Conservation (phyloP, 2,329 filamentous ascomycete genomes). For the Xylogone sp. region DNA sequence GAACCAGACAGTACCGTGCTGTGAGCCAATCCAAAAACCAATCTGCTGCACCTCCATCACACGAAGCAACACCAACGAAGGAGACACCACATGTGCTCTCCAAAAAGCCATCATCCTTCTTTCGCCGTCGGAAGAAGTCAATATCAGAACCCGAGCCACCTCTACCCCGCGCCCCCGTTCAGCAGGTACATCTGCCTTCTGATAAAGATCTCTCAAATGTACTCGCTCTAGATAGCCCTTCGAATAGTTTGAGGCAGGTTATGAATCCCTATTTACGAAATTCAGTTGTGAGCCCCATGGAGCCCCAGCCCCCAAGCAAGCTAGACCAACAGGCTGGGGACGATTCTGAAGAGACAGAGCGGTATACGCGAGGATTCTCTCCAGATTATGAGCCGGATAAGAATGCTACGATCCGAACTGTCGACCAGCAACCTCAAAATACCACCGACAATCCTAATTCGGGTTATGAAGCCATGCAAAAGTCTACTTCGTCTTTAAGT, state of each 20-base stretch:
- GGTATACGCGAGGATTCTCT: slow-evolving; percentile 58
- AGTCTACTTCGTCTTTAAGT: slow-evolving; percentile 9
- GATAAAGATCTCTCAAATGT: slow-evolving; percentile 10
- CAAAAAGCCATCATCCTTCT: slow-evolving; percentile 94
- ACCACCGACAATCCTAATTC: slow-evolving; percentile 8
- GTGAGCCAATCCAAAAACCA: slow-evolving; percentile 43
- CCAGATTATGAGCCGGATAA: slow-evolving; percentile 71
- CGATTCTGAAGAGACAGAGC: slow-evolving; percentile 14
- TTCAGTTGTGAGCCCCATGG: slow-evolving; percentile 17
- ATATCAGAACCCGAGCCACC: slow-evolving; percentile 63
- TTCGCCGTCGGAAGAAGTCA: slow-evolving; percentile 90
- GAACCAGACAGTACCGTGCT: slow-evolving; percentile 38
- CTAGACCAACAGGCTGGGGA: slow-evolving; percentile 19
- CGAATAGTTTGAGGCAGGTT: slow-evolving; percentile 77
- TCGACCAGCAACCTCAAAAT: slow-evolving; percentile 43
- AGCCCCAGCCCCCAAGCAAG: slow-evolving; percentile 10
- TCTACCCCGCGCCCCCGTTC: slow-evolving; percentile 46
- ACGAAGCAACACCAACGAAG: slow-evolving; percentile 22
- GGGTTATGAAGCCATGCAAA: slow-evolving; percentile 9
- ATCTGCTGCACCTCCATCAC: slow-evolving; percentile 15
- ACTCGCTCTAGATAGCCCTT: slow-evolving; percentile 46
- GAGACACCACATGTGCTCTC: slow-evolving; percentile 47
- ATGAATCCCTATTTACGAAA: slow-evolving; percentile 76
- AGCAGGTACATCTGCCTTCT: slow-evolving; percentile 28
- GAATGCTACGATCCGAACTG: slow-evolving; percentile 66